Percentiles rank a stretch among this genome's conserved stretches.
phyloP scores from a whole-genome alignment of 768 basidiomycete species.

The Kwoniella europaea region DNA sequence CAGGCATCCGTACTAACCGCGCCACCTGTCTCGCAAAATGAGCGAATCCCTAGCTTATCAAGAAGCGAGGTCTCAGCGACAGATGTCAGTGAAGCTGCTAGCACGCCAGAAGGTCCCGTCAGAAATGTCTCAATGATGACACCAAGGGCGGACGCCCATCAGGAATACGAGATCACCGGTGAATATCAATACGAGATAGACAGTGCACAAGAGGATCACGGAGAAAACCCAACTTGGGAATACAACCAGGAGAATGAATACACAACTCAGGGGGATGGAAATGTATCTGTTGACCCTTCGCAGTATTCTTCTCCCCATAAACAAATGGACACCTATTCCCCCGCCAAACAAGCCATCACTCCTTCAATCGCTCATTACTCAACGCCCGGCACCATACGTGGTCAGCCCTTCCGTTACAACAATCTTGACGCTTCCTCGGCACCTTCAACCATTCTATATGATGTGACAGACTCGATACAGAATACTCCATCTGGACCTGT shows the following conservation, averaged over 20 bases:
- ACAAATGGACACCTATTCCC: background rate
- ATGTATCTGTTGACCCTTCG: background rate
- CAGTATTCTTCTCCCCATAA: slow-evolving; percentile 30
- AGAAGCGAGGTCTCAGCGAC: slow-evolving; percentile 41
- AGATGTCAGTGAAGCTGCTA: slow-evolving; percentile 38
- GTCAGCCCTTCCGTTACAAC: slow-evolving; percentile 3
- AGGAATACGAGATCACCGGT: slow-evolving; percentile 27
- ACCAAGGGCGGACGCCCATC: slow-evolving; percentile 19
- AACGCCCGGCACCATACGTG: slow-evolving; percentile 33
- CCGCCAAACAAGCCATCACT: slow-evolving; percentile 3
- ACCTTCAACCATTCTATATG: slow-evolving; percentile 29
- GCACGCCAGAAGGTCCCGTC: slow-evolving; percentile 48
- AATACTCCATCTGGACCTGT: slow-evolving; percentile 34
- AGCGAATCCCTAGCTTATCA: slow-evolving; percentile 49
- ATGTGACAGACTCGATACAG: slow-evolving; percentile 36
- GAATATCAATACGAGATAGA: slow-evolving; percentile 11
- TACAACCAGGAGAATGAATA: slow-evolving; percentile 29
- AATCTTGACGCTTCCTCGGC: background rate
- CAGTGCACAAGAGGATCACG: slow-evolving; percentile 6
- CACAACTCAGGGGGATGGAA: slow-evolving; percentile 17
- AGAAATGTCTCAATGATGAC: slow-evolving; percentile 26
- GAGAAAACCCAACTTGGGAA: slow-evolving; percentile 24
- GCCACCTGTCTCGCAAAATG: slow-evolving; percentile 23
- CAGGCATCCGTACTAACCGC: slow-evolving; percentile 10
- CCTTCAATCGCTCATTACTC: slow-evolving; percentile 18